Percentiles rank a stretch among this genome's conserved stretches.
These are phyloP conservation scores for Irineochytrium annulatum DNA, from an alignment of 192 early-diverging fungal species.

Conservation along the genomic window DNA sequence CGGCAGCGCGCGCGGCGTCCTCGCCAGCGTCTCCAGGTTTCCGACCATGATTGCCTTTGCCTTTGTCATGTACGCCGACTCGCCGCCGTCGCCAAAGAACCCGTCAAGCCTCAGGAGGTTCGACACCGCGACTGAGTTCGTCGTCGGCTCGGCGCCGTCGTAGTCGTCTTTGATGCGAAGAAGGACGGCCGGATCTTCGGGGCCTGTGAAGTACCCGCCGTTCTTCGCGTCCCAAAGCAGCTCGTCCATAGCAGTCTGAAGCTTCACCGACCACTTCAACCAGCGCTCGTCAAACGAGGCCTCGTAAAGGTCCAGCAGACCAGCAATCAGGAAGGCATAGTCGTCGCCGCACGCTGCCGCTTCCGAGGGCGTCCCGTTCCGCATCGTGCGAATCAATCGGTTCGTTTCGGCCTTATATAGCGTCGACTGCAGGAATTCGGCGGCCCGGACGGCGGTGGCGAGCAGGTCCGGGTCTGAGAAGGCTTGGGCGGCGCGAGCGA, in stretches of 20 bases:
- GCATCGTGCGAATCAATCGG: constrained; percentile 39
- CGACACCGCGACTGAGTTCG: constrained; percentile 47
- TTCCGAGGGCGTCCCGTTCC: constrained; percentile 38
- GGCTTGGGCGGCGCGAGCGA: constrained; percentile 34
- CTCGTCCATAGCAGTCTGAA: constrained; percentile 53
- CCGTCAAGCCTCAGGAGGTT: constrained; percentile 51
- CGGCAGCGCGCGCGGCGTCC: constrained; percentile 41
- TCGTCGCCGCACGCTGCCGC: constrained; percentile 57
- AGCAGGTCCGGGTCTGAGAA: constrained; percentile 29
- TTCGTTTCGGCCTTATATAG: constrained; percentile 40
- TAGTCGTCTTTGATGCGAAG: constrained; percentile 58
- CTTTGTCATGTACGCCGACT: constrained; percentile 15
- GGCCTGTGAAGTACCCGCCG: constrained; percentile 50
- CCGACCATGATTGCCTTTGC: constrained; percentile 31
- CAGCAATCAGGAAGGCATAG: constrained; percentile 54
- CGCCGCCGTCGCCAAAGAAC: constrained; percentile 20
- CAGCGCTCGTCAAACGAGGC: constrained; percentile 41
- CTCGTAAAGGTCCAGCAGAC: constrained; percentile 57
- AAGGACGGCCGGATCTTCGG: constrained; percentile 39
- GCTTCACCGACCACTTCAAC: constrained; percentile 55
- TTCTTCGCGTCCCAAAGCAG: constrained; percentile 51
- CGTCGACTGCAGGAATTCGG: constrained; percentile 40
- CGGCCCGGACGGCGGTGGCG: constrained; percentile 41
- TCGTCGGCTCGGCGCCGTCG: constrained; percentile 63
- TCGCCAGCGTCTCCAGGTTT: constrained; percentile 23